phyloP scores from a whole-genome alignment of 129 eudicot genomes.

The Dittrichia graveolens region DNA sequence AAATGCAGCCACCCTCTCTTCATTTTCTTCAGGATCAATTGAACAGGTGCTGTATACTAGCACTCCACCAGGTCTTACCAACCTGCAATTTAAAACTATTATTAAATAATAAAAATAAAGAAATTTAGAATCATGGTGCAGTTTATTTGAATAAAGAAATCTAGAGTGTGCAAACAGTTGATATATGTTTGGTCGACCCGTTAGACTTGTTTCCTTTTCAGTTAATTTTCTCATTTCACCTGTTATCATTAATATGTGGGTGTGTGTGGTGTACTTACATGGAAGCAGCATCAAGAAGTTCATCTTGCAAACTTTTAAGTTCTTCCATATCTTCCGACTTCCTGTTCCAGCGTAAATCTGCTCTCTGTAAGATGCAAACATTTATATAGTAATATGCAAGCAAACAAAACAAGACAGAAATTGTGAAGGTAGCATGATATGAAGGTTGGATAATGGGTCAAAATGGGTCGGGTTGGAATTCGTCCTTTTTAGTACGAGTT shows the following conservation, averaged over 20 bases:
- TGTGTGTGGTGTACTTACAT: slow-evolving; percentile 47
- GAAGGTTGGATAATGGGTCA: too few relatives aligned
- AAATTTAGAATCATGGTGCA: too few relatives aligned
- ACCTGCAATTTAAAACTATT: too few relatives aligned
- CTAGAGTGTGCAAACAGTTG: too few relatives aligned
- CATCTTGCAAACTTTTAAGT: slow-evolving; percentile 78
- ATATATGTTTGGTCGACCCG: neutral
- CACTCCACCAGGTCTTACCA: slow-evolving; percentile 82
- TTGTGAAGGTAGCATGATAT: too few relatives aligned
- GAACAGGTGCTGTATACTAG: slow-evolving; percentile 93
- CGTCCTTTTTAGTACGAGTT: too few relatives aligned
- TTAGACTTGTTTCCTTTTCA: neutral
- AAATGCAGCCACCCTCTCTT: slow-evolving; percentile 84
- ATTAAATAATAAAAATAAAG: too few relatives aligned
- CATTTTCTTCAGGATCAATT: slow-evolving; percentile 89
- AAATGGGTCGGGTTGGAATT: too few relatives aligned
- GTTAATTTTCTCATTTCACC: neutral
- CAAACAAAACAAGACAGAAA: neutral
- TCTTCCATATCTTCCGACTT: slow-evolving; percentile 89
- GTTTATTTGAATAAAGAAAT: too few relatives aligned
- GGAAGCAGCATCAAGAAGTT: slow-evolving; percentile 87
- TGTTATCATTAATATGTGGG: neutral
- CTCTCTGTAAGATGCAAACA: slow-evolving; percentile 50
- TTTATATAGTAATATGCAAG: neutral
- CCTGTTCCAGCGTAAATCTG: slow-evolving; percentile 96